Base-by-base conservation (phyloP, 2,329 filamentous ascomycete genomes). In the Exophiala lecanii-corni region DNA sequence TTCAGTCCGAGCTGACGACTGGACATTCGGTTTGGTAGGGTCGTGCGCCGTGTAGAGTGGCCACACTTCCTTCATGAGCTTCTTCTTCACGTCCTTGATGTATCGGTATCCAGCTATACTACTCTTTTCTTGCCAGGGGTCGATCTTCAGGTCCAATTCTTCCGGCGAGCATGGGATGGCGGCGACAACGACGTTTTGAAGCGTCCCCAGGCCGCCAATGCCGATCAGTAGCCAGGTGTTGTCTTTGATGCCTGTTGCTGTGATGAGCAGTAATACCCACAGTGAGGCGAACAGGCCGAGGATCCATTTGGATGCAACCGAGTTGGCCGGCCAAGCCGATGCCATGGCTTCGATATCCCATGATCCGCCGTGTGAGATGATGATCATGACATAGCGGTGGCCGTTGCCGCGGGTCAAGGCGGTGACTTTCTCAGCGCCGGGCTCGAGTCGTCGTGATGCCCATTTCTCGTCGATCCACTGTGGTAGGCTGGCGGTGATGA, bases 321-420 rank as follows among this genome's bases (percentile, higher is more conserved):
- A 40, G 47, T 55, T 4, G 34, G 25, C 32, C 45, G 47, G 12
- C 55, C 60, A 2, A 59, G 48, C 5, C 66, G 65, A 2, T 73
- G 49, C 41, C 67, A 66, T 48, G 72, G 70, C n/a, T n/a, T n/a
- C n/a, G 2, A 73, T 55, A 45, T 72, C 60, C 4, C 70, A 47
- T 7, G 66, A 63, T 1, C 55, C 32, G 0, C 58, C 59, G 4
- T 56, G 41, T 3, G 64, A 62, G 0, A 61, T 47, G 7, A 72
- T 59, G 2, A 69, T 59, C 18, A 72, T 61, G 2, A 60, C 62
- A 54, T 71, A 59, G 41, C 62, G 62, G 9, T 49, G 54, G 4
- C 68, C 70, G 47, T 70, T 71, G 1, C 70, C 68, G 1, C 56
- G 45, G 1, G 67, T 70, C 7, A 72, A 9, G n/a, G 25, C 25